Percentiles rank a stretch among this genome's conserved stretches.
These are phyloP conservation scores for Rubia tinctorum DNA, from an alignment of 305 asterid genomes.

Conservation along the genomic window DNA sequence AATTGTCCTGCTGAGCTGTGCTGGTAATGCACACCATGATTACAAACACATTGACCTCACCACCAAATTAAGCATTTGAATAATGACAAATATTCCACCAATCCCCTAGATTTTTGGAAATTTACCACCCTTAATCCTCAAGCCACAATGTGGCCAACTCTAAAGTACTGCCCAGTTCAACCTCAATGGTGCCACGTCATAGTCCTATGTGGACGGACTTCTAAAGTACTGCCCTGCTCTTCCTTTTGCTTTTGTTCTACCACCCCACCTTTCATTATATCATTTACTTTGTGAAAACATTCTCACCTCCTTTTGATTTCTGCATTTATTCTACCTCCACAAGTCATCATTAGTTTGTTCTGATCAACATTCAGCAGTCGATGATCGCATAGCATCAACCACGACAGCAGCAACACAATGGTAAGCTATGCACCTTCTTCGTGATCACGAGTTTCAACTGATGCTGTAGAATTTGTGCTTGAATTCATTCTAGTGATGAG, in stretches of 20 bases:
- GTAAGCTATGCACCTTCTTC: slow-evolving; percentile 37
- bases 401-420: slow-evolving; percentile 59
- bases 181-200: slow-evolving; percentile 53
- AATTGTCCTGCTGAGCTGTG: slow-evolving; percentile 5
- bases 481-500: slow-evolving; percentile 15
- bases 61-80: slow-evolving; percentile 36
- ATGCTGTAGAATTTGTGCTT: slow-evolving; percentile 10
- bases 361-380: slow-evolving; percentile 28
- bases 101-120: slow-evolving; percentile 22
- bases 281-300: slow-evolving; percentile 47
- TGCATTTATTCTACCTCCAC: slow-evolving; percentile 35
- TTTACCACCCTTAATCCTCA: slow-evolving; percentile 23
- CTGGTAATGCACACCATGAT: slow-evolving; percentile 54
- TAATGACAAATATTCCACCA: slow-evolving; percentile 21
- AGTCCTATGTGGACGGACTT: slow-evolving; percentile 53
- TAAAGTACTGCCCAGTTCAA: slow-evolving; percentile 2
- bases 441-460: slow-evolving; percentile 17
- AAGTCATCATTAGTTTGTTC: slow-evolving; percentile 31
- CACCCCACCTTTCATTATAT: slow-evolving; percentile 61
- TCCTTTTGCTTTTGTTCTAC: slow-evolving; percentile 67
- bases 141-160: slow-evolving; percentile 19
- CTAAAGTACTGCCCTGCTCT: slow-evolving; percentile 31
- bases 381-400: slow-evolving; percentile 56
- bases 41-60: slow-evolving; percentile 40
- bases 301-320: slow-evolving; percentile 38